Evolutionary conservation across 1,284 basidiomycete genomes (phyloP), one percentile per base, ranked within the genome.

Genomic region (Mycosarcoma mackinlayi): DNA sequence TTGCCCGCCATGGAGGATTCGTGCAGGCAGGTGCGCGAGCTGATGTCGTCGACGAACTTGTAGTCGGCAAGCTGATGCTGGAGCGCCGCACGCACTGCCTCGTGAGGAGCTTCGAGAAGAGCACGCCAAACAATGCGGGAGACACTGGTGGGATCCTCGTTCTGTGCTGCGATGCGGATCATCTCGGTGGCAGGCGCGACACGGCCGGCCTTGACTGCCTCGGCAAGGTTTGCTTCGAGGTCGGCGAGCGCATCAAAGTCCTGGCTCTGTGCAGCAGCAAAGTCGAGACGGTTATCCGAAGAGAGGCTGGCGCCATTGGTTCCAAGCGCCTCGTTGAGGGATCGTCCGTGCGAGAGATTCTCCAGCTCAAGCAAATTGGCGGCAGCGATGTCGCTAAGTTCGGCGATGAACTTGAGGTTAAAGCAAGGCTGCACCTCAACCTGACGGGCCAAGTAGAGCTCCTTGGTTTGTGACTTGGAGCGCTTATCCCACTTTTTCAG

Each of bases 401-500:
- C 94, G 46, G 94, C 92, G 63, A 99, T 95, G 78, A 98, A 92
- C 88, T 98, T 94, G 84, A 96, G 88, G 85, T 50, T 93, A 85
- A 34, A 90, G 89, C 61, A 80, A 24, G 71, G 96, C 81, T 98
- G 96, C 13, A 98, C 92, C 75, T 99, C 96, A 11, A 99, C 95
- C 83, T 98, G 96, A 31, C 96, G 89, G 49, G 93, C 89, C 31
- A 99, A 88, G 83, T 98, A 98, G 11, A 98, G 87, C 83, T 99
- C 96, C 84, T 96, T 98, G 16, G 92, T 98, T 31, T 90, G 91
- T 14, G 91, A 94, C 71, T 91, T 98, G 35, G 92, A 94, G 55
- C 92, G 88, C 84, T 98, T 99, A 85, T 98, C 96, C 88, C 94
- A 99, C 83, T 99, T 99, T 81, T 99, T 98, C 68, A 98, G 85